These are phyloP conservation scores for Podospora appendiculata DNA, from an alignment of 495 filamentous ascomycete species.

Conservation along the genomic window DNA sequence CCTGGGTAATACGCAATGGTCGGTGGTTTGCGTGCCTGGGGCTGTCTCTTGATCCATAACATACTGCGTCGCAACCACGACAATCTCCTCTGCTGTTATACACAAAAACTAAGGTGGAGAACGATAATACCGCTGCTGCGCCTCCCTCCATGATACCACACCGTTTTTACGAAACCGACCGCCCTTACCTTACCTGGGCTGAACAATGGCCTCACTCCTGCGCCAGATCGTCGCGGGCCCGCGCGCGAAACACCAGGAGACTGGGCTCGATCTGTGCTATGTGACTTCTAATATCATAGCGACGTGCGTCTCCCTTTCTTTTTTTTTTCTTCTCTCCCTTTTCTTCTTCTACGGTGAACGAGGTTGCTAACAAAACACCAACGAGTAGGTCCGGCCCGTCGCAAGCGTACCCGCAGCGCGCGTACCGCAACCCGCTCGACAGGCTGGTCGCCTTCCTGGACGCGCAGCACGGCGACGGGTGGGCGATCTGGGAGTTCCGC, in stretches of 20 bases:
- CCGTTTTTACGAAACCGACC: too few relatives aligned
- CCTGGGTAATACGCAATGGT: too few relatives aligned
- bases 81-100: too few relatives aligned
- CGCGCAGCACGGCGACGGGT: conserved; percentile 67
- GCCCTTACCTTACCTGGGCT: too few relatives aligned
- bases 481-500: conserved; percentile 96
- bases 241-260: conserved; percentile 71
- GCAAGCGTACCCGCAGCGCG: conserved; percentile 76
- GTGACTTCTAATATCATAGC: conserved; percentile 71
- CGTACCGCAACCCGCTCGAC: conserved; percentile 88
- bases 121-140: too few relatives aligned
- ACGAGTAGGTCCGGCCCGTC: conserved; percentile 90
- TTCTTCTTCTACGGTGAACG: background rate
- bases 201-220: conserved; percentile 43
- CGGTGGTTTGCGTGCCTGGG: too few relatives aligned
- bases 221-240: conserved; percentile 65
- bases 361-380: background rate
- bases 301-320: conserved; percentile 37
- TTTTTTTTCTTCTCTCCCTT: background rate
- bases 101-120: too few relatives aligned
- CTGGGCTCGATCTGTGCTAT: conserved; percentile 91
- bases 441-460: conserved; percentile 80
- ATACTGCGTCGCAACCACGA: too few relatives aligned
- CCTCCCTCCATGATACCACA: too few relatives aligned
- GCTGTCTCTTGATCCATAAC: too few relatives aligned